Base-by-base conservation (phyloP, 257 asterid species). In the Verbascum thapsus region DNA sequence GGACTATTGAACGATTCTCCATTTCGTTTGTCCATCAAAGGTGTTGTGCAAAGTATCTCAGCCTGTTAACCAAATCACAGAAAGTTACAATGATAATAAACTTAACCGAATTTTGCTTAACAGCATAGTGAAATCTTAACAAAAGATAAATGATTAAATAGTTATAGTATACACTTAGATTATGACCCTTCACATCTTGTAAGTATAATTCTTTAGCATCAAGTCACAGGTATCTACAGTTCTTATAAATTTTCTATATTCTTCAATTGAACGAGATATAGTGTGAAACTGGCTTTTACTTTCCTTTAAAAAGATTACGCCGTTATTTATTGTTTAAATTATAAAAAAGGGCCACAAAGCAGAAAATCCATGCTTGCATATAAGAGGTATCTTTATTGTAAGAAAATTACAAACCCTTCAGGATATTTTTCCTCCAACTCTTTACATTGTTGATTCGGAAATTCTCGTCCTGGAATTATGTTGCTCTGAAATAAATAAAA, bases 391-490 rank as follows among this genome's bases (percentile, higher is more conserved):
- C n/a, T 2, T 1, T 18, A 1, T 20, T 41, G 66, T 41, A 37
- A 34, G 4, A 35, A 61, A 19, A 40, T 11, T 26, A 66, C 77
- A 1, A 53, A 76, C 77, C 77, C 77, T 43, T 55, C 38, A 0
- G 81, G 76, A 58, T 71, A 71, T 40, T 61, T 71, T 8, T 67
- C 77, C 67, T 76, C 72, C 60, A 75, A 35, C 41, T 67, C 71
- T 67, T 71, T 76, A 51, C 66, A 71, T 10, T 61, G 77, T 49
- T 66, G 77, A 12, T 55, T 57, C 40, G 71, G 49, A 50, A 19
- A 42, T 37, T 75, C 68, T 9, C 68, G 43, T 40, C 76, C 73
- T 7, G 71, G 45, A 61, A 75, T 53, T 12, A 70, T 74, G 15
- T 41, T 48, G 64, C 80, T 75, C 76, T 75, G 76, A 48, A 55